Percentiles rank a stretch among this genome's conserved stretches.
phyloP scores from a whole-genome alignment of 176 grass and related monocot species.

The Hyparrhenia diplandra region DNA sequence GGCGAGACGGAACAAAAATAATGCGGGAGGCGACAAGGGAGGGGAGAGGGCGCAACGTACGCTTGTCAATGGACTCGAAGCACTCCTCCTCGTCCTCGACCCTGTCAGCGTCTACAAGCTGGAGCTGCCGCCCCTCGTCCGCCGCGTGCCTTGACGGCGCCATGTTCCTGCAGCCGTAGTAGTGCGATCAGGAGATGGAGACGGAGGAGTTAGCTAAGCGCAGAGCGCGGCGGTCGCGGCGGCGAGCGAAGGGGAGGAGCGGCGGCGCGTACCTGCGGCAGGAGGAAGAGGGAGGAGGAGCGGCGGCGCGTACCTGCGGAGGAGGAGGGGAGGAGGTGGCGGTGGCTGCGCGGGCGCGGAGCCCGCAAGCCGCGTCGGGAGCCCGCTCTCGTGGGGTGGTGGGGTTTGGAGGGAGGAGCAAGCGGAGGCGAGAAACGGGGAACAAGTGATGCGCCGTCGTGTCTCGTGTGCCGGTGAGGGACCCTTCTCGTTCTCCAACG shows the following conservation, averaged over 20 bases:
- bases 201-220: not conserved
- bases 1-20: not conserved
- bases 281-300: too few relatives aligned
- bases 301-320: too few relatives aligned
- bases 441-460: not conserved
- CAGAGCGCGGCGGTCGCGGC: not conserved
- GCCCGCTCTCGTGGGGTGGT: not conserved
- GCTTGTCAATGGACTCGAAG: constrained; percentile 90
- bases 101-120: constrained; percentile 72
- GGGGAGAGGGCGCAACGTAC: constrained; percentile 18
- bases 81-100: constrained; percentile 73
- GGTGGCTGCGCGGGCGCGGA: not conserved
- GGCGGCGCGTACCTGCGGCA: not conserved
- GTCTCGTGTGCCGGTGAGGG: not conserved
- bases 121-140: constrained; percentile 77
- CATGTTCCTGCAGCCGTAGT: constrained; percentile 18
- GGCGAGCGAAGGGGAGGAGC: not conserved
- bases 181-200: not conserved
- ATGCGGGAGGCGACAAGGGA: not conserved
- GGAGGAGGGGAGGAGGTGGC: not conserved
- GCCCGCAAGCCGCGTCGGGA: too few relatives aligned
- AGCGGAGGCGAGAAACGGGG: not conserved
- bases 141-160: constrained; percentile 57
- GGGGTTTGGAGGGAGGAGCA: constrained; percentile 16
- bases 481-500: too few relatives aligned